Base-by-base conservation (phyloP, 495 filamentous ascomycete species). In the Aspergillus wentii region DNA sequence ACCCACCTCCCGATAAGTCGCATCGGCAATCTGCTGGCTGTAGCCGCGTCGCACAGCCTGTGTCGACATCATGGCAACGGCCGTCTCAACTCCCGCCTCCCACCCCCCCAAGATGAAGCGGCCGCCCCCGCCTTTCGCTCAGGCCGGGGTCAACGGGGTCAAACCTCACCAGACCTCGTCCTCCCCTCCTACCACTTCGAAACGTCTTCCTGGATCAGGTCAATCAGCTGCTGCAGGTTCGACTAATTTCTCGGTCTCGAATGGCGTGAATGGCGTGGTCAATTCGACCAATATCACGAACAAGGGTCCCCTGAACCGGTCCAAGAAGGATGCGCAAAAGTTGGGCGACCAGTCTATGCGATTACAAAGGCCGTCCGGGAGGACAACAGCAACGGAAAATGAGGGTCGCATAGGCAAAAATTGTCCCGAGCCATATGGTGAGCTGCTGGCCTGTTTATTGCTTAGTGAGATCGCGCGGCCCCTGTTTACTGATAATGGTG, bases 51-150 rank as follows among this genome's bases (percentile, higher is more conserved):
- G 50, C 54, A 48, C 43, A 33, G 17, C 16, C 34, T 39, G 41
- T 30, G 41, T 41, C 33, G 43, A 33, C 55, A 58, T 28, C 30
- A 76, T 75, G 72, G 71, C 72, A 18, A 74, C 72, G 33, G 74
- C 72, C 26, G 64, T 78, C 29, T 69, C 73, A 33, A 75, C 74
- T 45, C 73, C 74, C 10, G 63, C 70, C 50, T 66, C 77, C 30
- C 73, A 75, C 51, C 59, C 76, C 40, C 72, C 72, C 49, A 87
- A 88, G 59, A 78, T 83, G 49, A 87, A 87, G 61, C 83, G 83
- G 21, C 83, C 83, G 41, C 70, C 79, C 43, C 80, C 80, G 38
- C 80, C 82, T 33, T 75, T 79, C 29, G 68, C 79, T 33, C 81
- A 84, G 51, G 72, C 79, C 33, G 59, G 64, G 41, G 51, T 66